These are phyloP conservation scores for Melianthus villosus DNA, from an alignment of 441 rosid species.

Conservation along the genomic window DNA sequence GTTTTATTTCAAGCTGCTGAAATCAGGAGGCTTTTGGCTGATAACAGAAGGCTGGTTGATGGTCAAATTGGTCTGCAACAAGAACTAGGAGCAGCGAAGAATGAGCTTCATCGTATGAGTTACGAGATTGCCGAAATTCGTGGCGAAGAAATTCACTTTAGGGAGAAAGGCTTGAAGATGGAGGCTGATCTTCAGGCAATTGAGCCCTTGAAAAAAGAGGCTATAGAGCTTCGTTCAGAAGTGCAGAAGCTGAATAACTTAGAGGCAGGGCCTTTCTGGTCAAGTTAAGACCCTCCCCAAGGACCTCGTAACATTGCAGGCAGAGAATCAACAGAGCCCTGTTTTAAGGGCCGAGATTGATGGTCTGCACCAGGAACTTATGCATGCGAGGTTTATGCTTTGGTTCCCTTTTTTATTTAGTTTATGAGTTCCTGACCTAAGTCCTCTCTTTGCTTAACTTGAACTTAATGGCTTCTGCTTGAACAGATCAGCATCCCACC, in stretches of 20 bases:
- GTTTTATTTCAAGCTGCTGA: constrained; percentile 70
- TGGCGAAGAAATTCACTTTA: constrained; percentile 40
- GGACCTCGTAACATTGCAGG: constrained; percentile 47
- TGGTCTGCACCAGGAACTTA: constrained; percentile 69
- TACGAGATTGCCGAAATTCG: constrained; percentile 44
- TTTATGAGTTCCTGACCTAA: background rate
- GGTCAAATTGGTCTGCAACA: constrained; percentile 57
- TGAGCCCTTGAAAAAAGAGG: constrained; percentile 73
- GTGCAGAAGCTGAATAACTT: constrained; percentile 55
- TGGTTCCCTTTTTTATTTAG: constrained; percentile 1
- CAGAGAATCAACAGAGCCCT: constrained; percentile 73
- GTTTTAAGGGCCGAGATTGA: constrained; percentile 51
- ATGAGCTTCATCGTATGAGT: constrained; percentile 78
- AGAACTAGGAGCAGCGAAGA: constrained; percentile 71
- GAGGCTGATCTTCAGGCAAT: constrained; percentile 74
- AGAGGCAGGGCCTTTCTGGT: constrained; percentile 53
- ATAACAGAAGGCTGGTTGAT: constrained; percentile 58
- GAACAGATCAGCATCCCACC: background rate
- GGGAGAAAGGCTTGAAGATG: constrained; percentile 71
- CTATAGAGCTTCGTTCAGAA: constrained; percentile 44
- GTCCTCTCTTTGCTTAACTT: background rate
- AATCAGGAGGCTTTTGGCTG: constrained; percentile 56
- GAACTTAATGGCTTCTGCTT: background rate
- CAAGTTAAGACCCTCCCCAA: constrained; percentile 62
- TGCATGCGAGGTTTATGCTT: constrained; percentile 63